phyloP scores from a whole-genome alignment of 495 filamentous ascomycete genomes.

The Lasiosphaeria miniovina region DNA sequence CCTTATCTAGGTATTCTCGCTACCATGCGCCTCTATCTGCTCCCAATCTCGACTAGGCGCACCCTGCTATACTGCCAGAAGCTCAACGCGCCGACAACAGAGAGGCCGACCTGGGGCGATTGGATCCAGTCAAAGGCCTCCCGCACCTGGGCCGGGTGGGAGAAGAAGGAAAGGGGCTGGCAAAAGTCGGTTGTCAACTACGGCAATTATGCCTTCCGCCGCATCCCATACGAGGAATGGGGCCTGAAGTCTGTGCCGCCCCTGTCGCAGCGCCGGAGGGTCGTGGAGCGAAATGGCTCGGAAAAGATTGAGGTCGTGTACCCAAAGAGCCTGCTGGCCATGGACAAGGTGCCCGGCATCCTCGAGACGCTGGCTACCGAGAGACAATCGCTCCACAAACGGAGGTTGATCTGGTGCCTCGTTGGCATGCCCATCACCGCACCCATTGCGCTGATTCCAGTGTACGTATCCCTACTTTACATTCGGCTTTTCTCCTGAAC shows the following conservation, averaged over 20 bases:
- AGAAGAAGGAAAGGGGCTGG: slow-evolving; percentile 79
- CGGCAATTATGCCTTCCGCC: slow-evolving; percentile 78
- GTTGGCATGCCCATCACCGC: slow-evolving; percentile 78
- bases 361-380: slow-evolving; percentile 71
- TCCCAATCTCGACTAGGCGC: slow-evolving; percentile 87
- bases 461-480: slow-evolving; percentile 54
- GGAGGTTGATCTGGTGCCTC: slow-evolving; percentile 74
- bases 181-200: slow-evolving; percentile 79
- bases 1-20: not conserved
- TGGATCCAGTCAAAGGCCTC: slow-evolving; percentile 64
- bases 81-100: slow-evolving; percentile 45
- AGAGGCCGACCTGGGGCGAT: slow-evolving; percentile 57
- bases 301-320: slow-evolving; percentile 74
- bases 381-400: slow-evolving; percentile 70
- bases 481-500: not conserved
- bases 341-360: slow-evolving; percentile 56
- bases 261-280: slow-evolving; percentile 61
- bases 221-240: slow-evolving; percentile 96
- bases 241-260: slow-evolving; percentile 92
- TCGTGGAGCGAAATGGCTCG: slow-evolving; percentile 60
- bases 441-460: slow-evolving; percentile 75
- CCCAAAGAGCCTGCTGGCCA: slow-evolving; percentile 64
- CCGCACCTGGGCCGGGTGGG: slow-evolving; percentile 79
- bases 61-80: slow-evolving; percentile 92
- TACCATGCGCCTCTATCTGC: slow-evolving; percentile 86